Evolutionary conservation across 179 eudicot species (phyloP).

Genomic region (Corrigiola litoralis): DNA sequence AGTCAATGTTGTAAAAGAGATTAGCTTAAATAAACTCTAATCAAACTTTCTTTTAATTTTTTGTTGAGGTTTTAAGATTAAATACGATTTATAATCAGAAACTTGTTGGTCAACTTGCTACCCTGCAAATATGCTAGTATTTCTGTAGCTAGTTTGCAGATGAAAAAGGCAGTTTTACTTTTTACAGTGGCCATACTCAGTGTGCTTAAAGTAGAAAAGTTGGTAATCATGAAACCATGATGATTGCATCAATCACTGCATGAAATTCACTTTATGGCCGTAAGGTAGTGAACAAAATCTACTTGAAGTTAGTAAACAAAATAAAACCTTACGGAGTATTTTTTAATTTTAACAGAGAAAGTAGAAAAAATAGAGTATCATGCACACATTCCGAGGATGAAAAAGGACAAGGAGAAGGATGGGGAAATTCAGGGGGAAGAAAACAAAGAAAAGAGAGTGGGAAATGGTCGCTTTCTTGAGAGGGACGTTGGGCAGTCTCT

Average conservation of each 20-base stretch:
- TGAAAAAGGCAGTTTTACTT: background rate
- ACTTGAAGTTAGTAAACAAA: slow-evolving; percentile 18
- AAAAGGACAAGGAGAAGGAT: slow-evolving; percentile 40
- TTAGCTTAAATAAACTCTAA: too few relatives aligned
- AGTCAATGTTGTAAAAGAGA: too few relatives aligned
- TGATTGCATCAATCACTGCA: slow-evolving; percentile 34
- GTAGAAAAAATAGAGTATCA: slow-evolving; percentile 7
- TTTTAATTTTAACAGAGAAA: background rate
- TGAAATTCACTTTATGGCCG: slow-evolving; percentile 2
- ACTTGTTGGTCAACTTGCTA: background rate
- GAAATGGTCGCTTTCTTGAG: slow-evolving; percentile 62
- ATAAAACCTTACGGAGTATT: background rate
- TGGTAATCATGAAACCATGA: slow-evolving; percentile 15
- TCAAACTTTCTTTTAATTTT: too few relatives aligned
- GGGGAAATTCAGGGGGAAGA: slow-evolving; percentile 29
- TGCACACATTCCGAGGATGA: slow-evolving; percentile 52
- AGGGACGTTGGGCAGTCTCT: slow-evolving; percentile 35
- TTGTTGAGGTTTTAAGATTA: background rate
- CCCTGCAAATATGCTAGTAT: too few relatives aligned
- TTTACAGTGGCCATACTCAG: slow-evolving; percentile 6
- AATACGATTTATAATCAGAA: background rate
- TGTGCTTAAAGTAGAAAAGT: background rate
- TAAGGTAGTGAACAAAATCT: slow-evolving; percentile 18
- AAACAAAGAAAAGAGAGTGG: slow-evolving; percentile 44
- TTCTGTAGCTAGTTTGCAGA: background rate